A percentile compares a stretch with the other conserved stretches of the same genome.
These are phyloP conservation scores for Paraphysoderma sedebokerense DNA, from an alignment of 371 early-diverging fungal species.

Conservation along the genomic window DNA sequence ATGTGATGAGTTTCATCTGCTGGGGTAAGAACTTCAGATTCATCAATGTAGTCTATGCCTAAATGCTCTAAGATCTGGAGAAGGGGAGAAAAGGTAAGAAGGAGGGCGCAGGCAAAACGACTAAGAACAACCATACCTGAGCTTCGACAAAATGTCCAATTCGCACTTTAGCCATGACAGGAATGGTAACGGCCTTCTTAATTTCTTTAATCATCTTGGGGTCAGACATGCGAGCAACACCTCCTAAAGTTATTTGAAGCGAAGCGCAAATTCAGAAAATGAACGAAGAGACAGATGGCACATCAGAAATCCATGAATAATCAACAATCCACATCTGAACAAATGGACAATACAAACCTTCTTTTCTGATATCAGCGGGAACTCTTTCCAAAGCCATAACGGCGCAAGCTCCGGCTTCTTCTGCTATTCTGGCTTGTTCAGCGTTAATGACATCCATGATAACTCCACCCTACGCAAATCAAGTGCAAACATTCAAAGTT, in stretches of 20 bases:
- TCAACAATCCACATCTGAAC: neutral
- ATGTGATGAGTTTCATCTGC: slow-evolving; percentile 89
- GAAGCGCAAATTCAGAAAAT: neutral
- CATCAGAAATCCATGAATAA: neutral
- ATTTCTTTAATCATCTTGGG: slow-evolving; percentile 94
- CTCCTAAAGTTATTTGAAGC: slow-evolving; percentile 33
- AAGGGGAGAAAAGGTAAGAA: neutral
- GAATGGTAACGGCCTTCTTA: slow-evolving; percentile 85
- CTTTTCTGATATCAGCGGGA: slow-evolving; percentile 93
- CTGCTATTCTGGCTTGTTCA: slow-evolving; percentile 93
- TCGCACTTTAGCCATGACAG: slow-evolving; percentile 97
- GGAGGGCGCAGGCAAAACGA: too few species aligned
- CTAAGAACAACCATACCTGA: slow-evolving; percentile 18
- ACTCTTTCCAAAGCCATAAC: slow-evolving; percentile 97
- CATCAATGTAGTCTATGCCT: slow-evolving; percentile 91
- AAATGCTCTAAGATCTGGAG: slow-evolving; percentile 73
- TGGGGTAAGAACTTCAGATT: slow-evolving; percentile 88
- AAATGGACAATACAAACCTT: slow-evolving; percentile 35
- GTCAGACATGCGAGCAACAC: slow-evolving; percentile 96
- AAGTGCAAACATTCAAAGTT: neutral
- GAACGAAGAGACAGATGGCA: too few species aligned
- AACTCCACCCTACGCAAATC: slow-evolving; percentile 70
- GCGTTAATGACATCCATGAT: slow-evolving; percentile 97
- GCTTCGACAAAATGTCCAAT: slow-evolving; percentile 98
- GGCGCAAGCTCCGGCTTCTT: slow-evolving; percentile 94